A percentile compares a stretch with the other conserved stretches of the same genome.
Evolutionary conservation across 148 eudicot species (phyloP).

Genomic region (Rheum nobile): DNA sequence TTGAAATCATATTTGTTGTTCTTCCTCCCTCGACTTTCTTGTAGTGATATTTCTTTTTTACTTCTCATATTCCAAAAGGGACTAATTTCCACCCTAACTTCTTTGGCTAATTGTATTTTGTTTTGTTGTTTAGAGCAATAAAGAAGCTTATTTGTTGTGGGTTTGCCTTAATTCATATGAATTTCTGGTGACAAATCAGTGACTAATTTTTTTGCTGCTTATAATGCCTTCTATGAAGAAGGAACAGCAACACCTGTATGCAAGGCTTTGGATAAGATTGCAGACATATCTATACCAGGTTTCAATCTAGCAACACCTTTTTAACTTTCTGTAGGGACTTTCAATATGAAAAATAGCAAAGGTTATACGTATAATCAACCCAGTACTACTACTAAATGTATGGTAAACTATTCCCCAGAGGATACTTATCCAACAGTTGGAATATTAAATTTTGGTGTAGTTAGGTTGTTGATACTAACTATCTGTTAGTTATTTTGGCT

Average conservation of each 20-base stretch:
- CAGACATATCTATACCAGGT: slow-evolving; percentile 81
- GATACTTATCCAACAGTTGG: no score
- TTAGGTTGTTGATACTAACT: no score
- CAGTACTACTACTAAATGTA: background rate
- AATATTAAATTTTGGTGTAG: no score
- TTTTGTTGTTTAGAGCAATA: background rate
- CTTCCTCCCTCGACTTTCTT: background rate
- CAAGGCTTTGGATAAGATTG: slow-evolving; percentile 79
- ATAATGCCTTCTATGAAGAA: slow-evolving; percentile 92
- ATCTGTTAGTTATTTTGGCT: no score
- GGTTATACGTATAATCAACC: no score
- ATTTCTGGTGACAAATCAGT: slow-evolving; percentile 44
- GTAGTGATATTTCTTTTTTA: background rate
- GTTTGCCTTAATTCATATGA: background rate
- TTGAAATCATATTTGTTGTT: background rate
- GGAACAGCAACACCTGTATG: slow-evolving; percentile 92
- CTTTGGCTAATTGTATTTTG: background rate
- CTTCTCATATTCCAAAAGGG: background rate
- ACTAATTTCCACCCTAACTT: background rate
- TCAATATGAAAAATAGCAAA: no score
- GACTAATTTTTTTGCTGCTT: slow-evolving; percentile 85
- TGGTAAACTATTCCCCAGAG: background rate
- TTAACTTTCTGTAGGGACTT: no score
- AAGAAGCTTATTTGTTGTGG: background rate
- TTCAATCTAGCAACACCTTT: background rate